A percentile compares a stretch with the other conserved stretches of the same genome.
Conservation (phyloP, 768 basidiomycete species). For the Pholiota conissans region DNA sequence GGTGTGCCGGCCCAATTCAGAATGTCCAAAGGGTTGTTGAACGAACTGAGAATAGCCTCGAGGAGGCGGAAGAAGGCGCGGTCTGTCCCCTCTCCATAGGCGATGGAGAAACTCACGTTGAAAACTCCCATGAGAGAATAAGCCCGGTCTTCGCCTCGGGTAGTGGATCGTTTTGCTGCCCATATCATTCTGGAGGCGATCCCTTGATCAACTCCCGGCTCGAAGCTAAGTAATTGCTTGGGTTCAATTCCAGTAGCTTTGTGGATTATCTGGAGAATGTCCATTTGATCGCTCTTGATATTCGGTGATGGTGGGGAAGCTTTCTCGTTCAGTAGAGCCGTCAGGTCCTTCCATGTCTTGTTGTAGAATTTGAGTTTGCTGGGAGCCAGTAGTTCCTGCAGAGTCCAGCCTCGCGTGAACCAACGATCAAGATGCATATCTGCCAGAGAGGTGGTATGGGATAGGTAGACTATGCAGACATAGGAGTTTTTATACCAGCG, state of each 20-base stretch:
- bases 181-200: not conserved
- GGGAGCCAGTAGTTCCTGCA: not conserved
- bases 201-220: not conserved
- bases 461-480: not conserved
- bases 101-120: not conserved
- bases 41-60: not conserved
- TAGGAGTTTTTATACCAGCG: no score
- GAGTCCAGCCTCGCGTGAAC: constrained; percentile 1
- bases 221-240: not conserved
- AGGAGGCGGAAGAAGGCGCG: not conserved
- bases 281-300: not conserved
- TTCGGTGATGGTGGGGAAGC: not conserved
- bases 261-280: not conserved
- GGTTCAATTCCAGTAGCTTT: not conserved
- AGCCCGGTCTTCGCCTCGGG: not conserved
- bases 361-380: not conserved
- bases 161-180: not conserved
- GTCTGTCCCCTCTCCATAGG: not conserved
- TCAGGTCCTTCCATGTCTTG: not conserved
- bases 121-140: not conserved
- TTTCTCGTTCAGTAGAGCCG: not conserved
- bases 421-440: not conserved
- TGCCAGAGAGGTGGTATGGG: not conserved
- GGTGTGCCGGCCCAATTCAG: not conserved
- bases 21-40: not conserved